Percentiles rank a stretch among this genome's conserved stretches.
Evolutionary conservation across 768 basidiomycete species (phyloP).

Genomic region (Megacollybia marginata): DNA sequence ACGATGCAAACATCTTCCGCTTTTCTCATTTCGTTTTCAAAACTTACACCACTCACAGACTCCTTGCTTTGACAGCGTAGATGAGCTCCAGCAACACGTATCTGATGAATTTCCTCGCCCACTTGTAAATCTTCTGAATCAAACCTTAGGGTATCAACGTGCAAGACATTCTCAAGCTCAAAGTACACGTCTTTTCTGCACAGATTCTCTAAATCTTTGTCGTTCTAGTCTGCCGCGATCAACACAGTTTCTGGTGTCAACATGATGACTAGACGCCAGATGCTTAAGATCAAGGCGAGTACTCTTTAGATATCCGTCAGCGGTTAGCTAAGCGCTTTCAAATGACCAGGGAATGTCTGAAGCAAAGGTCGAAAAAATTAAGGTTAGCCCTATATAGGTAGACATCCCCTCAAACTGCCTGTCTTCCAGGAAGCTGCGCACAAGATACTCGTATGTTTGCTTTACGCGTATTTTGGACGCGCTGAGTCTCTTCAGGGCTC

Average conservation of each 20-base stretch:
- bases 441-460: constrained; percentile 61
- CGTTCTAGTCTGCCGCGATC: constrained; percentile 60
- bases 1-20: constrained; percentile 23
- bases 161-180: constrained; percentile 92
- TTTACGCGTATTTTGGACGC: too few relatives aligned
- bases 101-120: too few relatives aligned
- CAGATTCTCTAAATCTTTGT: neutral
- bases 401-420: neutral
- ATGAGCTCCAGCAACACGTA: constrained; percentile 80
- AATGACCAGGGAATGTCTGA: constrained; percentile 80
- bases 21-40: neutral
- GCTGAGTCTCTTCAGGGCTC: constrained; percentile 52
- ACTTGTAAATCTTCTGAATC: neutral
- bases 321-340: neutral
- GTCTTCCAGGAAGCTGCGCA: constrained; percentile 73
- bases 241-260: constrained; percentile 83
- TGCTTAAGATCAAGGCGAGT: constrained; percentile 87
- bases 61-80: constrained; percentile 70
- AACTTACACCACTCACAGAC: constrained; percentile 25
- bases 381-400: constrained; percentile 34
- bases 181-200: constrained; percentile 35
- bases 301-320: too few relatives aligned
- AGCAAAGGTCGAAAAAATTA: constrained; percentile 96
- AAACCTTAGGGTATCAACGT: constrained; percentile 78
- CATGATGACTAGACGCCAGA: constrained; percentile 85